phyloP scores from a whole-genome alignment of 352 stramenopile species.

The Globisporangium recalcitrans region DNA sequence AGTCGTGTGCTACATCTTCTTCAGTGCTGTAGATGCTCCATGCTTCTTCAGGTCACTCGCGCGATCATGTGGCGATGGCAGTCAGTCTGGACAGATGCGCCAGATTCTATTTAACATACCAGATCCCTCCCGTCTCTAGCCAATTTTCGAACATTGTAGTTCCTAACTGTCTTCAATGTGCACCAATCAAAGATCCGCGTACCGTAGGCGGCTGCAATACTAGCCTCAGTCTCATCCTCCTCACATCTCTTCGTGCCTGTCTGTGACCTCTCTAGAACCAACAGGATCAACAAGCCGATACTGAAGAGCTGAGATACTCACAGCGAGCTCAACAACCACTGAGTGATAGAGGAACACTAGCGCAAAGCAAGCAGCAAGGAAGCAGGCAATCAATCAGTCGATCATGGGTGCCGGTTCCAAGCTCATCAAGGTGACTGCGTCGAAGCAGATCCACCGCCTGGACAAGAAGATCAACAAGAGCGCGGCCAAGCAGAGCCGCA shows the following conservation, averaged over 20 bases:
- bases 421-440: constrained; percentile 59
- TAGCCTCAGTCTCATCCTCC: background rate
- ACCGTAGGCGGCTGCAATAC: constrained; percentile 4
- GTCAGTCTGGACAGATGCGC: background rate
- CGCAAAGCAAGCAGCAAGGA: constrained; percentile 10
- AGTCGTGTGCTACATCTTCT: no score
- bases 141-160: background rate
- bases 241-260: constrained; percentile 1
- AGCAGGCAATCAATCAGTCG: background rate
- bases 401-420: constrained; percentile 62
- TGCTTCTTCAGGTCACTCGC: background rate
- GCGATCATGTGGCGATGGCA: background rate
- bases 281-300: constrained; percentile 7
- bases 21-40: no score
- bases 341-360: background rate
- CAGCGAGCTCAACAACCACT: no score
- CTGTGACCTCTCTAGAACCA: constrained; percentile 9
- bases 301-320: background rate
- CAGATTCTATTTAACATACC: constrained; percentile 6
- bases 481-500: constrained; percentile 61
- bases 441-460: constrained; percentile 61
- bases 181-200: constrained; percentile 35
- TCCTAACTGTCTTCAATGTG: constrained; percentile 18
- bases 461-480: constrained; percentile 68
- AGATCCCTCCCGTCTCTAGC: background rate